A percentile compares a stretch with the other conserved stretches of the same genome.
Evolutionary conservation across 805 yeast species (phyloP).

Genomic region (Debaryomyces hansenii): DNA sequence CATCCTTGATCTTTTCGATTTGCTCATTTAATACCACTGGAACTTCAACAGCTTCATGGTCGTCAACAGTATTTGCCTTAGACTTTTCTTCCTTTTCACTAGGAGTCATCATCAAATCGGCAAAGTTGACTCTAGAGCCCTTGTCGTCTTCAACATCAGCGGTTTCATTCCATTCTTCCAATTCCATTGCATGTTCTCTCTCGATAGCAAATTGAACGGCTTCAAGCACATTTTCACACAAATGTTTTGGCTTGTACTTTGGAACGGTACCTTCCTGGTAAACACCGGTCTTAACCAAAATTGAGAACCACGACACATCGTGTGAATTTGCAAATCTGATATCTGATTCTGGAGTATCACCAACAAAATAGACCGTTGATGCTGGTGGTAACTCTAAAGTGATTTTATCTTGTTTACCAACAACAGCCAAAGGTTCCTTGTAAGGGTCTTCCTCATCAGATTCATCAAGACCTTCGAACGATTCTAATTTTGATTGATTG

Average conservation of each 20-base stretch:
- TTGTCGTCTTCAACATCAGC: conserved; percentile 31
- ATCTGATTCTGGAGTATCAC: conserved; percentile 89
- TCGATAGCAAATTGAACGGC: conserved; percentile 84
- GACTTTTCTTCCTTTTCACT: conserved; percentile 22
- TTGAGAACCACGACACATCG: conserved; percentile 82
- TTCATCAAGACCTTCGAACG: conserved; percentile 27
- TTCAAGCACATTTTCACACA: conserved; percentile 71
- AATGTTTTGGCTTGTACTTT: conserved; percentile 74
- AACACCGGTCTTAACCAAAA: conserved; percentile 84
- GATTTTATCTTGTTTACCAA: conserved; percentile 34
- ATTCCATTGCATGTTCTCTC: conserved; percentile 71
- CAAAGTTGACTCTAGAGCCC: conserved; percentile 38
- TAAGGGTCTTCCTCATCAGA: conserved; percentile 24
- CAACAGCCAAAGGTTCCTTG: conserved; percentile 44
- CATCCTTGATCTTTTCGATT: conserved; percentile 38
- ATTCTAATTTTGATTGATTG: conserved; percentile 42
- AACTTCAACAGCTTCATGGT: conserved; percentile 50
- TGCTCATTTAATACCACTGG: conserved; percentile 49
- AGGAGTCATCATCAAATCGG: conserved; percentile 48
- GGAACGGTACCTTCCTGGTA: conserved; percentile 80
- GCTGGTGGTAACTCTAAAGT: conserved; percentile 74
- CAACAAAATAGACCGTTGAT: conserved; percentile 83
- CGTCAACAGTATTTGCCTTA: conserved; percentile 18
- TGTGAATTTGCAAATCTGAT: conserved; percentile 85
- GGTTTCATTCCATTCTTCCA: conserved; percentile 69